Evolutionary conservation across 495 filamentous ascomycete genomes (phyloP), one percentile per base, ranked within the genome.

Genomic region (Podospora pseudopauciseta): DNA sequence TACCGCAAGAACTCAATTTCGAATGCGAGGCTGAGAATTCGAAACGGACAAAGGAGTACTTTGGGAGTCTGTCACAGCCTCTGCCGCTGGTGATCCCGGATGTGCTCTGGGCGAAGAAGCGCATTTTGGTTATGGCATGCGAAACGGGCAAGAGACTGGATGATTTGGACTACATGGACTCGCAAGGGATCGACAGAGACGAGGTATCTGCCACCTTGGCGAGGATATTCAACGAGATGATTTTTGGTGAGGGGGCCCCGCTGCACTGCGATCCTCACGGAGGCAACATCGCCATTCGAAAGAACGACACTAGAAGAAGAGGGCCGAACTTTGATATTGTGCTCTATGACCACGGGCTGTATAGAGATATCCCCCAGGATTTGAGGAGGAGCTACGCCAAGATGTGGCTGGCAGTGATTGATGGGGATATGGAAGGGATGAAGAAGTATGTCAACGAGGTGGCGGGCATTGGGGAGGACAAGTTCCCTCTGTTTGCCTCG

Each of bases 211-310:
- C 96, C 0, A 90, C 94, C 0, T 80, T 99, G 5, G 90, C 94
- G 2, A 88, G 89, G 60, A 94, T 97, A 66, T 99, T 99, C 85
- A 99, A 99, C 81, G 94, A 97, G 77, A 99, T 99, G 96, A 97
- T 99, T 67, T 99, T 99, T 72, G 94, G 95, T 32, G 87, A 89
- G 60, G 82, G 89, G 68, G 94, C 95, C 2, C 92, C 94, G 0
- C 82, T 99, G 44, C 96, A 99, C 80, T 99, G 96, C 77, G 96
- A 99, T 74, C 96, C 96, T 3, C 96, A 99, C 74, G 95, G 94
- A 65, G 96, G 96, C 34, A 99, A 99, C 76, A 92, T 98, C 32
- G 95, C 96, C 30, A 93, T 99, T 68, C 88, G 95, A 30, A 86
- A 88, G 72, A 94, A 93, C 72, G 6, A 60, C 30, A 70, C 65